Conservation (phyloP, 2,329 filamentous ascomycete genomes). For the Lecanoromycetidae sp. region DNA sequence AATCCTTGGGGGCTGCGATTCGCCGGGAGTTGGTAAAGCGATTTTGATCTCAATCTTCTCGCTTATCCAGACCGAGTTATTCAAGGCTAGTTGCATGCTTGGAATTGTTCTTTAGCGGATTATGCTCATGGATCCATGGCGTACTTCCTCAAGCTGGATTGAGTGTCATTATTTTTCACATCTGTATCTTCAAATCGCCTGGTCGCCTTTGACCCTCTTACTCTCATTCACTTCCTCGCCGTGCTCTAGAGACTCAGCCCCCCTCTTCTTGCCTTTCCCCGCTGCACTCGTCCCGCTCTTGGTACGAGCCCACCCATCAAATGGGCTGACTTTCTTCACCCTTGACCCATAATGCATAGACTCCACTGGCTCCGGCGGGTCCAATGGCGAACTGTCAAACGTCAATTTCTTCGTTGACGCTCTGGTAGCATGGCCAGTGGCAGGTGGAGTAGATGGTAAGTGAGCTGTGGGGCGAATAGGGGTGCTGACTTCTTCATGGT, state of each 20-base stretch:
- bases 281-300: conserved; percentile 21
- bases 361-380: conserved; percentile 22
- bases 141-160: background rate
- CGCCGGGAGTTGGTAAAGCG: background rate
- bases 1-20: background rate
- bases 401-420: conserved; percentile 14
- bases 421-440: conserved; percentile 22
- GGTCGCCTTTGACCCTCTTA: conserved; percentile 25
- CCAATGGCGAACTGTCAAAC: conserved; percentile 18
- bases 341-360: conserved; percentile 21
- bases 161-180: background rate
- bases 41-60: background rate
- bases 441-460: conserved; percentile 18
- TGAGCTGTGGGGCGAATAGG: conserved; percentile 14
- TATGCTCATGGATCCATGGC: background rate
- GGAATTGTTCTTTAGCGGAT: background rate
- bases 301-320: conserved; percentile 31
- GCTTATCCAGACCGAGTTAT: background rate
- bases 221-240: conserved; percentile 19
- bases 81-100: background rate
- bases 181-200: background rate
- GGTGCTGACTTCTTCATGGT: conserved; percentile 14
- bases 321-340: conserved; percentile 29
- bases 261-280: conserved; percentile 27
- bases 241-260: conserved; percentile 21